Conservation (phyloP, 106 monocot species). For the Apostasia ramifera region DNA sequence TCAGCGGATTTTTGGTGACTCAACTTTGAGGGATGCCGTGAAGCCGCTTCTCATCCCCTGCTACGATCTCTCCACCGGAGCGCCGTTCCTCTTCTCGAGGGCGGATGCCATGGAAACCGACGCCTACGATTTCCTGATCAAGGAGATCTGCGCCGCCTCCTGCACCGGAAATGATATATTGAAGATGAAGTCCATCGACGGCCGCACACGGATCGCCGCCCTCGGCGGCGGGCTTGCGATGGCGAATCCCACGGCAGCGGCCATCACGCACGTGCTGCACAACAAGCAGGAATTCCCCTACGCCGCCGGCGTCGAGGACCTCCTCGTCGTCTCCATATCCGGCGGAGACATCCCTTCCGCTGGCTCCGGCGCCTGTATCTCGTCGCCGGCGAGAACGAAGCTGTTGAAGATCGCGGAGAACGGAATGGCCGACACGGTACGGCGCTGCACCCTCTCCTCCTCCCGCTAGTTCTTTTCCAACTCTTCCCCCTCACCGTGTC, state of each 20-base stretch:
- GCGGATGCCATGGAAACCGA: conserved; percentile 71
- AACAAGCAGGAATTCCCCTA: conserved; percentile 87
- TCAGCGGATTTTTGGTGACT: conserved; percentile 35
- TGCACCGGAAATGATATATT: conserved; percentile 15
- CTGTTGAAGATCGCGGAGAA: conserved; percentile 64
- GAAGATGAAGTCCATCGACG: conserved; percentile 40
- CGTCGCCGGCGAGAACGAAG: conserved; percentile 5
- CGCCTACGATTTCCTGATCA: conserved; percentile 55
- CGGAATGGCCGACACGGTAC: conserved; percentile 51
- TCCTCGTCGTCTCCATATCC: conserved; percentile 63
- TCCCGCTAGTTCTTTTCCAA: background rate
- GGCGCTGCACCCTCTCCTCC: background rate
- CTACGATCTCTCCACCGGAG: conserved; percentile 63
- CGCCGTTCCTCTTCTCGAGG: conserved; percentile 80
- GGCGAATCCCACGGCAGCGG: conserved; percentile 75
- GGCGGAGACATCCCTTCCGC: background rate
- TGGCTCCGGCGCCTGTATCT: background rate
- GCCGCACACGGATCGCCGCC: conserved; percentile 28
- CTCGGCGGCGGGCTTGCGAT: conserved; percentile 42
- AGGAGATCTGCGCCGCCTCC: conserved; percentile 62
- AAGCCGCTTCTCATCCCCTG: conserved; percentile 76
- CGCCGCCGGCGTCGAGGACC: conserved; percentile 48
- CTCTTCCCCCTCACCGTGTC: background rate
- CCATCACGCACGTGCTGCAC: conserved; percentile 89
- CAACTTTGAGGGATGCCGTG: conserved; percentile 57